Evolutionary conservation across 805 yeast species (phyloP).

Genomic region (Schwanniomyces pseudopolymorphus): DNA sequence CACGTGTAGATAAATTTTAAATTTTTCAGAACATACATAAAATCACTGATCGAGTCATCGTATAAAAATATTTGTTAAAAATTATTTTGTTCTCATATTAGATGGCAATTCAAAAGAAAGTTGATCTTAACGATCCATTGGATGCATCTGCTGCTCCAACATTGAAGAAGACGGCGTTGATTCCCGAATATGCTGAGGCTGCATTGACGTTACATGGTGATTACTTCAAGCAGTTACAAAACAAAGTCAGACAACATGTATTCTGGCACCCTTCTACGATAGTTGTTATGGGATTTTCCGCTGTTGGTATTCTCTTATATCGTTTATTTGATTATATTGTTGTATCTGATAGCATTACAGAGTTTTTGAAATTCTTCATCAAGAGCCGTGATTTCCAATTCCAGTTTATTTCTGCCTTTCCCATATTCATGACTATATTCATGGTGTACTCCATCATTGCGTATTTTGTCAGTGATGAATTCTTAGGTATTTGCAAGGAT

Average conservation of each 20-base stretch:
- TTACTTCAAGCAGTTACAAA: conserved; percentile 48
- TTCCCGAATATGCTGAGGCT: conserved; percentile 60
- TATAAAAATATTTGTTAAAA: background rate
- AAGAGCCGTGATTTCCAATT: conserved; percentile 23
- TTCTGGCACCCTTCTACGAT: conserved; percentile 42
- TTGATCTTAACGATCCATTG: conserved; percentile 55
- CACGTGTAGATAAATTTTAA: conserved; percentile 8
- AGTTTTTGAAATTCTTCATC: conserved; percentile 23
- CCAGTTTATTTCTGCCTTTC: conserved; percentile 25
- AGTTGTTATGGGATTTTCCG: background rate
- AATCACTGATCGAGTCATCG: background rate
- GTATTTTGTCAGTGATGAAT: conserved; percentile 45
- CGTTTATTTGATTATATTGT: conserved; percentile 28
- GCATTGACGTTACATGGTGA: conserved; percentile 66
- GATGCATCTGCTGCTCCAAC: conserved; percentile 52
- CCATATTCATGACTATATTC: conserved; percentile 39
- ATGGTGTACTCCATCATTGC: conserved; percentile 40
- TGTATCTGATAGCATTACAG: conserved; percentile 28
- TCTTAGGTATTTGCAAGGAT: conserved; percentile 37
- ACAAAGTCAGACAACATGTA: conserved; percentile 43
- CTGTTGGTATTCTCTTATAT: conserved; percentile 13
- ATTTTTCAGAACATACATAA: background rate
- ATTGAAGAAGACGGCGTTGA: conserved; percentile 47
- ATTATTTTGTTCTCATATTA: background rate
- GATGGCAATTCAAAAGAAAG: conserved; percentile 50